Percentiles rank a stretch among this genome's conserved stretches.
Evolutionary conservation across 2,329 filamentous ascomycete genomes (phyloP).

Genomic region (Xylariaceae sp.): DNA sequence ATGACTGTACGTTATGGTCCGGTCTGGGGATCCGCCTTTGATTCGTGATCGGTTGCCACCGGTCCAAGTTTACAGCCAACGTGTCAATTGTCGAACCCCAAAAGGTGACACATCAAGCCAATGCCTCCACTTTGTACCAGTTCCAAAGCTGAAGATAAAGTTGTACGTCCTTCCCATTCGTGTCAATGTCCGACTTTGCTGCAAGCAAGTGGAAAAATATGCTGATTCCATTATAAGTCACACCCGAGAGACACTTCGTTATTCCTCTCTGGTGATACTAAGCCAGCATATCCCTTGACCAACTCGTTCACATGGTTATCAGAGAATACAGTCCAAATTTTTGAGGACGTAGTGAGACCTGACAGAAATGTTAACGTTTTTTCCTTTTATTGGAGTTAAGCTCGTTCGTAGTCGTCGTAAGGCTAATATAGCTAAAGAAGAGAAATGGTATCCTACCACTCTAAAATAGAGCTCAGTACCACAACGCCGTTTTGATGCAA

Average conservation of each 20-base stretch:
- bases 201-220: not conserved
- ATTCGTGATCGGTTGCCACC: not conserved
- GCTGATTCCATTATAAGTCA: conserved; percentile 1
- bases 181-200: not conserved
- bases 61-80: too few species aligned
- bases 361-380: too few species aligned
- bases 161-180: not conserved
- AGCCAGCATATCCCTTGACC: too few species aligned
- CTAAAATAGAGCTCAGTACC: not conserved
- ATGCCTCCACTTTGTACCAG: not conserved
- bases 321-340: too few species aligned
- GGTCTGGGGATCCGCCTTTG: conserved; percentile 3
- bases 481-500: conserved; percentile 24
- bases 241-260: too few species aligned
- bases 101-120: not conserved
- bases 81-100: too few species aligned
- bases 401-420: conserved; percentile 5
- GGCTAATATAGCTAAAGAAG: not conserved
- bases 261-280: too few species aligned
- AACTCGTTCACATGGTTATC: too few species aligned
- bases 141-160: not conserved
- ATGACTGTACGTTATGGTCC: too few species aligned
- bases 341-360: too few species aligned
- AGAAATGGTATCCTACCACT: conserved; percentile 15
- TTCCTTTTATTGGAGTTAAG: not conserved